A percentile compares a stretch with the other conserved stretches of the same genome.
phyloP scores from a whole-genome alignment of 257 asterid genomes.

The Nicotiana tomentosiformis region DNA sequence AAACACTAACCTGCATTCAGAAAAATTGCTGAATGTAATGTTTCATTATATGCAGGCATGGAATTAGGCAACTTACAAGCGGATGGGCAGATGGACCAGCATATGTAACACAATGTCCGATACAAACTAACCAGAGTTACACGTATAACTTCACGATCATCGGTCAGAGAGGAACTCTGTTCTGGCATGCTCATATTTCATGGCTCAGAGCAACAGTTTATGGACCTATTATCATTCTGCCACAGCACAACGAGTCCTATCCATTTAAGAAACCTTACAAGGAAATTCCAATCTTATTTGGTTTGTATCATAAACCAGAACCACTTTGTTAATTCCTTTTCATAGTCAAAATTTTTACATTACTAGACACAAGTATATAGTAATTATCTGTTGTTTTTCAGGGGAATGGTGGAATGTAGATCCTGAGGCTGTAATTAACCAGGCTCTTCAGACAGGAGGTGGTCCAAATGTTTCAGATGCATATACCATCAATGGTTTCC shows the following conservation, averaged over 20 bases:
- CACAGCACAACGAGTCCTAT: slow-evolving; percentile 46
- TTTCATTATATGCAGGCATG: slow-evolving; percentile 37
- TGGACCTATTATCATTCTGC: slow-evolving; percentile 57
- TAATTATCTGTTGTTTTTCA: slow-evolving; percentile 9
- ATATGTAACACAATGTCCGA: slow-evolving; percentile 66
- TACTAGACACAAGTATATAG: neutral
- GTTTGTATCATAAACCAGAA: slow-evolving; percentile 12
- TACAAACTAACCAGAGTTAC: slow-evolving; percentile 45
- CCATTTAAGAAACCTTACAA: slow-evolving; percentile 61
- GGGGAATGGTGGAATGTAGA: slow-evolving; percentile 79
- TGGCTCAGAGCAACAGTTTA: slow-evolving; percentile 59
- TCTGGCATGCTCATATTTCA: slow-evolving; percentile 68
- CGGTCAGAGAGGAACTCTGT: slow-evolving; percentile 67
- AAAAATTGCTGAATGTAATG: neutral
- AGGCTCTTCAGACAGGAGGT: slow-evolving; percentile 58
- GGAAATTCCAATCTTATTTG: slow-evolving; percentile 56
- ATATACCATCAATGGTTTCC: slow-evolving; percentile 69
- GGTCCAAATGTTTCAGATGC: slow-evolving; percentile 73
- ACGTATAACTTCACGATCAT: slow-evolving; percentile 62
- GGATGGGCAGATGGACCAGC: slow-evolving; percentile 80
- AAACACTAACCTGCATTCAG: neutral
- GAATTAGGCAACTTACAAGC: slow-evolving; percentile 48
- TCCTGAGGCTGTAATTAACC: slow-evolving; percentile 56
- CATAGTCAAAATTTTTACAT: neutral
- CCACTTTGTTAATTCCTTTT: neutral